Conservation (phyloP, 345 rosid species). For the Nasturtium officinale region DNA sequence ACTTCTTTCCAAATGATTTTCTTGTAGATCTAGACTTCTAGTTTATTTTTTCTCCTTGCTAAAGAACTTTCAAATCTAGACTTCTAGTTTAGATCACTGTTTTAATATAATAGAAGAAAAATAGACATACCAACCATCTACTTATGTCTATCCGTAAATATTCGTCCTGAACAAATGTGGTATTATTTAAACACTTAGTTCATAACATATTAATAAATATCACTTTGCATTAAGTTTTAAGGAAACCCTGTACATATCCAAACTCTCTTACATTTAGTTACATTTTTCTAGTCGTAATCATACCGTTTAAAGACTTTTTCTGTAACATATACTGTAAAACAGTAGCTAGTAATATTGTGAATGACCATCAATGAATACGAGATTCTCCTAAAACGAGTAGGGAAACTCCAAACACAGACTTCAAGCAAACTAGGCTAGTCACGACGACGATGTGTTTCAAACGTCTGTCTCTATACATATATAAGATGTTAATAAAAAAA, state of each 20-base stretch:
- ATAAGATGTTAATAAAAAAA: background rate
- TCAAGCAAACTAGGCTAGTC: constrained; percentile 30
- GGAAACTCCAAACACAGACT: constrained; percentile 16
- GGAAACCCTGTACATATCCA: background rate
- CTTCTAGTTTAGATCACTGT: background rate
- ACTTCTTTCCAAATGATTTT: background rate
- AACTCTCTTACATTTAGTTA: background rate
- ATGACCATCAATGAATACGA: background rate
- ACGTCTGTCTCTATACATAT: background rate
- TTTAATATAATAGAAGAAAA: background rate
- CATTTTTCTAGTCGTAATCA: background rate
- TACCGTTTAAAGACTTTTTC: background rate
- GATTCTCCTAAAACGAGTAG: constrained; percentile 16
- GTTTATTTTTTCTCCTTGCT: background rate
- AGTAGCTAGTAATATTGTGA: constrained; percentile 1
- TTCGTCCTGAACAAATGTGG: background rate
- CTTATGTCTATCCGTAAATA: background rate
- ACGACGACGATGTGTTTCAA: constrained; percentile 14
- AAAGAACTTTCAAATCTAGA: background rate
- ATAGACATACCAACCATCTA: background rate
- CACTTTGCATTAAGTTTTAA: background rate
- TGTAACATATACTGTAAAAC: background rate
- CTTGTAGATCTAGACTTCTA: background rate
- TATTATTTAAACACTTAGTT: background rate
- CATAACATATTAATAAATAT: background rate